Base-by-base conservation (phyloP, 1,284 basidiomycete genomes). In the Melanopsichium pennsylvanicum region DNA sequence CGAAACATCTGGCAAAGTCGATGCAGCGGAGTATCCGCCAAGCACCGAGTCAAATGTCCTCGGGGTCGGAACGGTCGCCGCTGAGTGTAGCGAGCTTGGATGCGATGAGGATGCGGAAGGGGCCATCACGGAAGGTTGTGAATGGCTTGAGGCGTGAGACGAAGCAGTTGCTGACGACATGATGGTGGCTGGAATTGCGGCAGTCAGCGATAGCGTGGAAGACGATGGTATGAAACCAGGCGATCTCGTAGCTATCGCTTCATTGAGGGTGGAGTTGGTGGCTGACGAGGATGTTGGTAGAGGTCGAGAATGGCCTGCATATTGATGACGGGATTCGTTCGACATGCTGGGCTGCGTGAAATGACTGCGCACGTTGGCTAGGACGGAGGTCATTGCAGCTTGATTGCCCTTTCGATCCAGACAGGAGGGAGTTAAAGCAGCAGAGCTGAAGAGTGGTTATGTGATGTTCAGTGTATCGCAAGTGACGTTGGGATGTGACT, bases 351-450 rank as follows among this genome's bases (percentile, higher is more conserved):
- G 26, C 42, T 57, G 52, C 27, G 52, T 34, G 36, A 67, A 67
- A 45, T 67, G 63, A 54, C 52, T 67, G 44, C 57, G 63, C 63
- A 52, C 40, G 59, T 43, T 69, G 33, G 66, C 13, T 29, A 69
- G 43, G 38, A 62, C 55, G 31, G 59, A 63, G 40, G 59, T 63
- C 66, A 69, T 69, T 18, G 50, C 58, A 58, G 63, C 52, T 46
- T 22, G 40, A 15, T n/a, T n/a, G n/a, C n/a, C n/a, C n/a, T n/a
- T n/a, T n/a, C n/a, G 29, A 32, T 52, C 29, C 11, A 27, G 47
- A 7, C 16, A 38, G 35, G 18, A 19, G n/a, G 4, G 34, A 42
- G 39, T 19, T 5, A 21, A 25, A 40, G 41, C 25, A 31, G 4
- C 21, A 16, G 29, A 34, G 16, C 18, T 13, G n/a, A 27, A 31